Evolutionary conservation across 495 filamentous ascomycete species (phyloP).

Genomic region (Talaromyces ruber): DNA sequence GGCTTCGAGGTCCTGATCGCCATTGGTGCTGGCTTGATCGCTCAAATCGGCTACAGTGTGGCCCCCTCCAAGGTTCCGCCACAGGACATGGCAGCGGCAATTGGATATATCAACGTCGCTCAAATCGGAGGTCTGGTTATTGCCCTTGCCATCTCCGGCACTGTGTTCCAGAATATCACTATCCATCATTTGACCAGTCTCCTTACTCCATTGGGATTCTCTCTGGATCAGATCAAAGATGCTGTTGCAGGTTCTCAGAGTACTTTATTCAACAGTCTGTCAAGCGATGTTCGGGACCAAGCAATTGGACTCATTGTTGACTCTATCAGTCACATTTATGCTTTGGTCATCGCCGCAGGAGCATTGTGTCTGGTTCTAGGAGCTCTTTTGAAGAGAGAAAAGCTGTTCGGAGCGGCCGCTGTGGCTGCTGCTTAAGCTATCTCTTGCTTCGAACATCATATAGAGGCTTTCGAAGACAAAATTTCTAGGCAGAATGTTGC

Average conservation of each 20-base stretch:
- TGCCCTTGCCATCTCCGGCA: conserved; percentile 2
- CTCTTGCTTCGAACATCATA: too few species aligned
- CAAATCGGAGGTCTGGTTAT: conserved; percentile 1
- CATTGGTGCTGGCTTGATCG: not conserved
- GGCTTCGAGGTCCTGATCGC: not conserved
- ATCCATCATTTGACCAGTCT: not conserved
- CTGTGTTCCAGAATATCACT: conserved; percentile 4
- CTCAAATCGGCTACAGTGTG: not conserved
- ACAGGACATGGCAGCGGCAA: not conserved
- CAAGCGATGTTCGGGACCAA: conserved; percentile 8
- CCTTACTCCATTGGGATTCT: not conserved
- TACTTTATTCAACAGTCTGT: conserved; percentile 23
- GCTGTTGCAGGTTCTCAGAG: conserved; percentile 4
- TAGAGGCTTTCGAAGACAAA: not conserved
- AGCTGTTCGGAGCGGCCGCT: not conserved
- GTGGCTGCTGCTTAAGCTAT: not conserved
- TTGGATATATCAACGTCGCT: not conserved
- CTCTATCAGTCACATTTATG: not conserved
- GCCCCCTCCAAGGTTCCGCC: not conserved
- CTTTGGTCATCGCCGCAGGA: not conserved
- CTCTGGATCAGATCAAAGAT: not conserved
- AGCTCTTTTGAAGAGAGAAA: not conserved
- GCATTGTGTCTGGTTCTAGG: not conserved
- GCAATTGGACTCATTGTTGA: not conserved
- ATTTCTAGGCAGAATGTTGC: too few species aligned